Evolutionary conservation across 495 filamentous ascomycete genomes (phyloP), one percentile per base, ranked within the genome.

Genomic region (Xanthoparmelia taractica): DNA sequence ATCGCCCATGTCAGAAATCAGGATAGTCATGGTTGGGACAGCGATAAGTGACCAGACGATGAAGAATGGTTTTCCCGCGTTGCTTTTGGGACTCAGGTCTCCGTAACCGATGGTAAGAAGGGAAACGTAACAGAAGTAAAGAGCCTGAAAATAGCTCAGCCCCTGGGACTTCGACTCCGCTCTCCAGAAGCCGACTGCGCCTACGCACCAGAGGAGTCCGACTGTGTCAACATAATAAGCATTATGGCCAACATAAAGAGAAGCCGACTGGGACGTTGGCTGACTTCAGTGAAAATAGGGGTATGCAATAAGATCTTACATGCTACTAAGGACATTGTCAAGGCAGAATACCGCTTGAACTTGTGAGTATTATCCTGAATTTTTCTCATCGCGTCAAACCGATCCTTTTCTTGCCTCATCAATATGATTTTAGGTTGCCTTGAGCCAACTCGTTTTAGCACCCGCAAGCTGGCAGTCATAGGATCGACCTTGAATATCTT

Each of bases 81-180:
- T 92, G 10, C 85, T 87, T 18, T 80, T 73, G 0, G 88, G 90
- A 13, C 84, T 84, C 41, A 87, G 78, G 66, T 96, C 91, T 0
- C 92, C 92, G 71, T 96, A 97, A 2, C 93, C 92, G 61, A 97
- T 91, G 0, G 92, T 96, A 8, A 95, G 75, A 37, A 96, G 80
- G 8, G 87, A 85, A 47, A 85, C 84, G 71, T 92, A 96, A 33
- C 87, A 77, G 72, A 96, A 96, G 73, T 96, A 96, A 27, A 96
- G 74, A 0, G 83, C 77, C 20, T 88, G 77, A 63, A 94, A 95
- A 67, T 96, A 97, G 57, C 70, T 78, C 84, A 88, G 90, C 8
- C 74, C 62, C 68, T 85, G 84, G 0, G 78, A 75, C 40, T 76
- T 68, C 12, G 71, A 67, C 66, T 89, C 86, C 1, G 83, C 70